A percentile compares a stretch with the other conserved stretches of the same genome.
These are phyloP conservation scores for Xerocomus amazonicus DNA, from an alignment of 1,284 basidiomycete species.

Conservation along the genomic window DNA sequence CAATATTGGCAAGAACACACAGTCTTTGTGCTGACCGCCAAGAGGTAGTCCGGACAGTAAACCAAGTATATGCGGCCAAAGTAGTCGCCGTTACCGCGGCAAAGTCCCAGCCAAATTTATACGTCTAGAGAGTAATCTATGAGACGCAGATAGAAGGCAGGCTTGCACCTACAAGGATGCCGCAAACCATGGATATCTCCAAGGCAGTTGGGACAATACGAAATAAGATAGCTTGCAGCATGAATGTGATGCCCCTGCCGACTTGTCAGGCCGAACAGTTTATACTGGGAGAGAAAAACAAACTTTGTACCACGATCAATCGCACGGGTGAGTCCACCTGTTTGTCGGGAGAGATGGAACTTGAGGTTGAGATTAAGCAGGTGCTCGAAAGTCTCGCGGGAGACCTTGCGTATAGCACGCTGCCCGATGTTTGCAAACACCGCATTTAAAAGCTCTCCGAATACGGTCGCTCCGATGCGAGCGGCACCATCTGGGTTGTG, in stretches of 20 bases:
- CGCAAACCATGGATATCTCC: slow-evolving; percentile 96
- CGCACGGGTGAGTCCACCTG: slow-evolving; percentile 92
- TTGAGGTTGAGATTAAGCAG: slow-evolving; percentile 86
- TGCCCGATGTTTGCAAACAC: slow-evolving; percentile 97
- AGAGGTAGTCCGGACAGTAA: slow-evolving; percentile 91
- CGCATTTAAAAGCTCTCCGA: slow-evolving; percentile 91
- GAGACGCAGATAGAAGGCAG: not conserved
- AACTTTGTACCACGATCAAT: slow-evolving; percentile 98
- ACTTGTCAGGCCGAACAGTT: slow-evolving; percentile 1
- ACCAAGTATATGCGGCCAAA: slow-evolving; percentile 94
- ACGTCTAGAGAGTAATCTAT: slow-evolving; percentile 55
- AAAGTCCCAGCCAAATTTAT: slow-evolving; percentile 97
- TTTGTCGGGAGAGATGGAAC: slow-evolving; percentile 93
- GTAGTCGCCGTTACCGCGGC: slow-evolving; percentile 87
- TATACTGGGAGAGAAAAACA: not conserved
- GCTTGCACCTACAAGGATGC: slow-evolving; percentile 68
- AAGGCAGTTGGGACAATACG: slow-evolving; percentile 94
- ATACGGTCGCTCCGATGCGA: slow-evolving; percentile 85
- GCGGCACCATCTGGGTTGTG: slow-evolving; percentile 76
- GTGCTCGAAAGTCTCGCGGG: slow-evolving; percentile 91
- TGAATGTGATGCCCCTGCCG: slow-evolving; percentile 89
- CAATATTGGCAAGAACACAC: not conserved
- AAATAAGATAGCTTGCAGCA: slow-evolving; percentile 91
- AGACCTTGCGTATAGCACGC: slow-evolving; percentile 89
- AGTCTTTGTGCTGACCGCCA: slow-evolving; percentile 66